A percentile compares a stretch with the other conserved stretches of the same genome.
These are phyloP conservation scores for Thielaviopsis ethacetica DNA, from an alignment of 2,329 filamentous ascomycete species.

Conservation along the genomic window DNA sequence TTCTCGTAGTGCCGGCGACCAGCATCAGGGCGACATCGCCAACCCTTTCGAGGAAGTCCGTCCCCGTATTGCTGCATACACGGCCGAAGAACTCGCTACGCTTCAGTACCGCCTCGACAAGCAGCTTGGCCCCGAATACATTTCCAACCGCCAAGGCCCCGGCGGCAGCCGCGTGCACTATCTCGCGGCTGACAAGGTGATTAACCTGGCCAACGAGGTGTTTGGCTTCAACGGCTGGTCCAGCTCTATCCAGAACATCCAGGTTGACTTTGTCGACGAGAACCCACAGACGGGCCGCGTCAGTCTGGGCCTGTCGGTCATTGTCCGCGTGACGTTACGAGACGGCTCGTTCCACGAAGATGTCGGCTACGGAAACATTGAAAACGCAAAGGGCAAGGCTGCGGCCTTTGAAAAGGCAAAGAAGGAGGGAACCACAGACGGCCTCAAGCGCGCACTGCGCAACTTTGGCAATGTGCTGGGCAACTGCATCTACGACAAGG, in stretches of 20 bases:
- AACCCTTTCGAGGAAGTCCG: conserved; percentile 72
- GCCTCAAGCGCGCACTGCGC: conserved; percentile 70
- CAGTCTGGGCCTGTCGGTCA: conserved; percentile 73
- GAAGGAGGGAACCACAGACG: conserved; percentile 94
- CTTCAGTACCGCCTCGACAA: conserved; percentile 77
- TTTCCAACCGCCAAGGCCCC: conserved; percentile 71
- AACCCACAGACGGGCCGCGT: conserved; percentile 61
- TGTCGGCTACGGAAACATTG: conserved; percentile 88
- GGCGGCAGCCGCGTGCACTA: conserved; percentile 82
- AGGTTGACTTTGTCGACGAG: conserved; percentile 92
- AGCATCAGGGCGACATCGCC: conserved; percentile 38
- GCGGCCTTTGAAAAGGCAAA: conserved; percentile 97
- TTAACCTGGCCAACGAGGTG: conserved; percentile 83
- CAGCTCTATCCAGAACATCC: conserved; percentile 82
- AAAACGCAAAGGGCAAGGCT: conserved; percentile 90
- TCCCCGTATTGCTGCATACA: conserved; percentile 61
- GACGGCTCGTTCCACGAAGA: conserved; percentile 98
- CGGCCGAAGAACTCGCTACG: conserved; percentile 77
- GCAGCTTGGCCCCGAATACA: conserved; percentile 89
- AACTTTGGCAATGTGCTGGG: conserved; percentile 93
- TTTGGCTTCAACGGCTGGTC: conserved; percentile 98
- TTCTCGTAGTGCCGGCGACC: conserved; percentile 45
- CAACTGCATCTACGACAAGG: conserved; percentile 98
- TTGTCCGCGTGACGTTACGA: conserved; percentile 73
- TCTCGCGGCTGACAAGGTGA: conserved; percentile 89